Percentiles rank a stretch among this genome's conserved stretches.
Evolutionary conservation across 1,139 yeast genomes (phyloP).

Genomic region (Suhomyces kunorum): DNA sequence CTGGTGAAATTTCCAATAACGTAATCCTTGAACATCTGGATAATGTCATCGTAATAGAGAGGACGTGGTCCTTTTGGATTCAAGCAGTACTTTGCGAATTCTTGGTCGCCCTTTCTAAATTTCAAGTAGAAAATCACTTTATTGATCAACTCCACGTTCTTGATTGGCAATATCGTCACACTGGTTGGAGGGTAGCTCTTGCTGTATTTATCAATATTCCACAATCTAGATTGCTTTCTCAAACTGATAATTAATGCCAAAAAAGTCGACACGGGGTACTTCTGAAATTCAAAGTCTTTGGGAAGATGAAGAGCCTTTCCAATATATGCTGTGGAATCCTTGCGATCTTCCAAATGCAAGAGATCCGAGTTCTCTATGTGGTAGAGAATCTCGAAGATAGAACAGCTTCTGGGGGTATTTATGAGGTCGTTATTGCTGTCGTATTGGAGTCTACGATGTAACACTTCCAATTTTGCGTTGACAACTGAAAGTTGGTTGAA

Average conservation of each 20-base stretch:
- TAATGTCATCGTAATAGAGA: slow-evolving; percentile 31
- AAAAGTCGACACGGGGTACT: slow-evolving; percentile 31
- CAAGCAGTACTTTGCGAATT: slow-evolving; percentile 23
- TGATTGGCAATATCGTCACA: slow-evolving; percentile 49
- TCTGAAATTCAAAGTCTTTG: slow-evolving; percentile 14
- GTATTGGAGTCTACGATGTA: slow-evolving; percentile 57
- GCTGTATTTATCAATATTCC: slow-evolving; percentile 41
- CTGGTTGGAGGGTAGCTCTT: slow-evolving; percentile 43
- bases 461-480: slow-evolving; percentile 45
- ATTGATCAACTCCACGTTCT: slow-evolving; percentile 32
- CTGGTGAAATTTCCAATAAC: slow-evolving; percentile 49
- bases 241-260: slow-evolving; percentile 49
- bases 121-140: slow-evolving; percentile 34
- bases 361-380: slow-evolving; percentile 29
- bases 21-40: slow-evolving; percentile 50
- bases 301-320: slow-evolving; percentile 18
- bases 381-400: slow-evolving; percentile 49
- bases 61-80: slow-evolving; percentile 19
- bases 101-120: slow-evolving; percentile 23
- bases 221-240: slow-evolving; percentile 48
- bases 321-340: slow-evolving; percentile 18
- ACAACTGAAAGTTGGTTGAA: slow-evolving; percentile 18
- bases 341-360: slow-evolving; percentile 25
- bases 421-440: slow-evolving; percentile 40
- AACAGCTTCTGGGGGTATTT: slow-evolving; percentile 47